Percentiles rank a stretch among this genome's conserved stretches.
These are phyloP conservation scores for Prototheca wickerhamii DNA, from an alignment of 163 green algal species.

Conservation along the genomic window DNA sequence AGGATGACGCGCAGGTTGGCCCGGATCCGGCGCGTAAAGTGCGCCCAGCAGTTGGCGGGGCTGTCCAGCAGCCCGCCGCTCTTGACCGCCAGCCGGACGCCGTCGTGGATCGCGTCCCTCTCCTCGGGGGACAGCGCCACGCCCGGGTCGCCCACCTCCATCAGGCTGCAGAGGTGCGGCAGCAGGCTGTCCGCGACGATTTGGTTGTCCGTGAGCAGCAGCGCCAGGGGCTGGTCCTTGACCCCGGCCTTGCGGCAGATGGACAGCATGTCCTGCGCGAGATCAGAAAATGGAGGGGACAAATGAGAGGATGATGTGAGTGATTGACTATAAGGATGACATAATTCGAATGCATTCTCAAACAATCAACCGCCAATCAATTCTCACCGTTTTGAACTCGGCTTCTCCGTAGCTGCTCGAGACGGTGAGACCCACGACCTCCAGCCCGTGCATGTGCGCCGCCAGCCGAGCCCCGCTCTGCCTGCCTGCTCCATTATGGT, in stretches of 20 bases:
- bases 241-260: slow-evolving; percentile 73
- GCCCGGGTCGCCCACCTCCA: slow-evolving; percentile 72
- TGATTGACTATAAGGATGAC: no score
- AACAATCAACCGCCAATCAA: no score
- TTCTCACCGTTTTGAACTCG: slow-evolving; percentile 63
- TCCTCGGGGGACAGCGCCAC: slow-evolving; percentile 69
- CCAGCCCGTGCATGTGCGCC: slow-evolving; percentile 63
- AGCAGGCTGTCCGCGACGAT: slow-evolving; percentile 77
- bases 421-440: slow-evolving; percentile 79
- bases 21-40: slow-evolving; percentile 71
- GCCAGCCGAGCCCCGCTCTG: slow-evolving; percentile 65
- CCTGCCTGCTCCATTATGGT: slow-evolving; percentile 46
- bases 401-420: slow-evolving; percentile 67
- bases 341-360: no score
- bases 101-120: slow-evolving; percentile 30
- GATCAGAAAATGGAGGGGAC: no score
- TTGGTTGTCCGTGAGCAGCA: slow-evolving; percentile 86
- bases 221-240: slow-evolving; percentile 61
- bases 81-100: slow-evolving; percentile 74
- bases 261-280: slow-evolving; percentile 60
- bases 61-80: slow-evolving; percentile 72
- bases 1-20: slow-evolving; percentile 84
- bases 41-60: slow-evolving; percentile 78
- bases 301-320: no score
- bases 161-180: slow-evolving; percentile 87